Conservation (phyloP, 1,139 yeast species). For the Zygoascus sp. region DNA sequence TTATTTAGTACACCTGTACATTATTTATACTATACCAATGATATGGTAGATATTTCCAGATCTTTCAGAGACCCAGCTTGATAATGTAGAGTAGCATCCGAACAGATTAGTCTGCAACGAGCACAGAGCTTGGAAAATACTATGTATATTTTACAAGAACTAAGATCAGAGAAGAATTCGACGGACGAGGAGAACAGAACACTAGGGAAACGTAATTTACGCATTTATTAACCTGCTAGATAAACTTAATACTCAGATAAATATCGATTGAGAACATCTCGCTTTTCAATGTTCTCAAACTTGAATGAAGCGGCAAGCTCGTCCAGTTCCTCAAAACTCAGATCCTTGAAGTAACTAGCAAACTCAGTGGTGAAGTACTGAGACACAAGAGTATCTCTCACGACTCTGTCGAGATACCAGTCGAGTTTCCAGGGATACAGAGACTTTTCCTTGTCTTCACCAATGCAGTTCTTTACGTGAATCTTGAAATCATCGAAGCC, state of each 20-base stretch:
- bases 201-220: too few relatives aligned
- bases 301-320: constrained; percentile 47
- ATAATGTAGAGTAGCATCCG: neutral
- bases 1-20: neutral
- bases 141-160: too few relatives aligned
- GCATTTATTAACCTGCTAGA: too few relatives aligned
- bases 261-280: constrained; percentile 38
- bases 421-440: constrained; percentile 43
- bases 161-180: too few relatives aligned
- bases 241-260: constrained; percentile 6
- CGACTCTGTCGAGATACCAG: constrained; percentile 38
- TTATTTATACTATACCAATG: neutral
- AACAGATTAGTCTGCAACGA: too few relatives aligned
- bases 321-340: constrained; percentile 42
- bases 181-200: too few relatives aligned
- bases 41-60: too few relatives aligned
- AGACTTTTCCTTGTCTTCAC: constrained; percentile 36
- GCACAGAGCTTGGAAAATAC: too few relatives aligned
- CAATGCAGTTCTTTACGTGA: constrained; percentile 39
- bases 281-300: constrained; percentile 41
- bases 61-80: neutral
- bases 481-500: constrained; percentile 36
- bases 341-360: constrained; percentile 41
- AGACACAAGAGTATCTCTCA: constrained; percentile 41
- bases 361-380: constrained; percentile 43